Base-by-base conservation (phyloP, 768 basidiomycete species). In the Steccherinum ochraceum region DNA sequence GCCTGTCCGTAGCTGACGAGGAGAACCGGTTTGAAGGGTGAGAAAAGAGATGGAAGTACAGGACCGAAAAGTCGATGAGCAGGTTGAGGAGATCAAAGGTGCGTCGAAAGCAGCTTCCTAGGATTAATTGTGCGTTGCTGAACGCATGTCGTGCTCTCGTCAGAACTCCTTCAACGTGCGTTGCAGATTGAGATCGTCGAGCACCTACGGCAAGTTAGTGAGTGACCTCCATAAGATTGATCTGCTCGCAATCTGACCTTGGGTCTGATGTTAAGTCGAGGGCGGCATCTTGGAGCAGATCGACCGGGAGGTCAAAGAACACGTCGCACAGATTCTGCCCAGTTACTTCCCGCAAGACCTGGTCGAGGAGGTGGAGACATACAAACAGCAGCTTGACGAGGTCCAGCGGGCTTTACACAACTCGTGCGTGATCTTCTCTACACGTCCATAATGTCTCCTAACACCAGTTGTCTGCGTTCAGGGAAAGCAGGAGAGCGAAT, bases 401-500 rank as follows among this genome's bases (percentile, higher is more conserved):
- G 67, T 77, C 20, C 71, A 74, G 47, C 63, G 70, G 18, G 64
- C 71, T 10, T 66, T 83, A 10, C 75, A 80, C 56, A 83, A 84
- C 58, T 79, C 78, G 82, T 83, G 55, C n/a, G 41, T 19, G 21
- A 5, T 19, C 11, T 39, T n/a, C 11, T 39, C 11, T 39, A n/a
- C 11, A 54, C 80, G 40, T 20, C 3, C 18, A n/a, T 5, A 16
- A 12, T 20, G 4, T 48, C 23, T n/a, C 19, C 40, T 23, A 19
- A 21, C n/a, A 23, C 25, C n/a, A 11, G 43, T 23, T 26, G 2
- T 21, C n/a, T n/a, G n/a, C 30, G 16, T 16, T 10, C 59, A 85
- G 82, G 13, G 82, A 84, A 60, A 81, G 76, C 51, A 74, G 78
- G 4, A 74, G 80, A 4, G 65, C 69, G 11, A 85, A 85, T 57